phyloP scores from a whole-genome alignment of 768 basidiomycete genomes.

The Cantharellus cinnabarinus region DNA sequence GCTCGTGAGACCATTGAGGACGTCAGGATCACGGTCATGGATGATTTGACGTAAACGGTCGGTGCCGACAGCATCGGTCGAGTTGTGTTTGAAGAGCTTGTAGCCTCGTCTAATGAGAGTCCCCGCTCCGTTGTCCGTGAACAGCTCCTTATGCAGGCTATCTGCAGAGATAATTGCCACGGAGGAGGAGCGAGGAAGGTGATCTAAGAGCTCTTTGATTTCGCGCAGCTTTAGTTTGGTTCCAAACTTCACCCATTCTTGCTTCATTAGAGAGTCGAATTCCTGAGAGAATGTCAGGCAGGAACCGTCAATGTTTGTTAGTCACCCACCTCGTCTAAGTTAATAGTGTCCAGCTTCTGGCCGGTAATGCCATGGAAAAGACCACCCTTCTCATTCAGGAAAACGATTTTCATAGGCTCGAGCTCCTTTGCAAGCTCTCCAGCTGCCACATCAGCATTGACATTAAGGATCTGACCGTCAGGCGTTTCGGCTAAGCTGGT shows the following conservation, averaged over 20 bases:
- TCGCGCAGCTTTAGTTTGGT: conserved; percentile 98
- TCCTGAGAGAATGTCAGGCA: conserved; percentile 29
- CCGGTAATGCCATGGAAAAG: conserved; percentile 94
- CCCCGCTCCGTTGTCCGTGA: conserved; percentile 94
- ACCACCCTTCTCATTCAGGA: conserved; percentile 95
- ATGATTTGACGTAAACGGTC: conserved; percentile 90
- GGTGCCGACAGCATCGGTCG: conserved; percentile 66
- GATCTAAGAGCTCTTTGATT: conserved; percentile 96
- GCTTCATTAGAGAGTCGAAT: conserved; percentile 90
- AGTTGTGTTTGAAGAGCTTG: conserved; percentile 82
- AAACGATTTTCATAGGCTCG: conserved; percentile 97
- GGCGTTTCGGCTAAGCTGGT: conserved; percentile 85
- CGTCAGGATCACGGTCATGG: conserved; percentile 87
- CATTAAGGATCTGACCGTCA: conserved; percentile 96
- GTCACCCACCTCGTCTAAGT: conserved; percentile 69
- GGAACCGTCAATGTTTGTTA: neutral
- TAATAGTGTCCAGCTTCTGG: conserved; percentile 90
- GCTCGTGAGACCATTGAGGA: conserved; percentile 60
- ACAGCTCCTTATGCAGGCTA: conserved; percentile 89
- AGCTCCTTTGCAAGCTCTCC: conserved; percentile 95
- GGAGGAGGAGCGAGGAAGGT: conserved; percentile 92
- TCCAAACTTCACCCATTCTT: conserved; percentile 97
- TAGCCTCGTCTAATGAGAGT: conserved; percentile 96
- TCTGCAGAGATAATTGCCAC: conserved; percentile 93
- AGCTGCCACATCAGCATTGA: conserved; percentile 96